phyloP scores from a whole-genome alignment of 1,284 basidiomycete genomes.

The Apiotrichum gamsii region DNA sequence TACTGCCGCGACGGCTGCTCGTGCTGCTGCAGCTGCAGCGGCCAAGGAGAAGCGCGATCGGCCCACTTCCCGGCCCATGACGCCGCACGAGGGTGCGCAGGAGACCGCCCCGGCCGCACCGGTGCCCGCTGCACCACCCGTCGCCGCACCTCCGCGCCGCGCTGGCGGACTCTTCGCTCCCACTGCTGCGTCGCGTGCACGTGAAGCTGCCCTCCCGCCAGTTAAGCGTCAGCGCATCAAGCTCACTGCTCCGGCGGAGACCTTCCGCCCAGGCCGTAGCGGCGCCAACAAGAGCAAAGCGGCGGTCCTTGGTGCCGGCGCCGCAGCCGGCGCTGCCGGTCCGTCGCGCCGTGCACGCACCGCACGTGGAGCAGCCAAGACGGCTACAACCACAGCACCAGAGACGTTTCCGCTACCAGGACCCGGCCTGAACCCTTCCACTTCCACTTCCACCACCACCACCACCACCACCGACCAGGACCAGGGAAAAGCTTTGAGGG shows the following conservation, averaged over 20 bases:
- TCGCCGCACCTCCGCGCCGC: not conserved
- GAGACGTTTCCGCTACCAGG: slow-evolving; percentile 16
- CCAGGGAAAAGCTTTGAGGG: not conserved
- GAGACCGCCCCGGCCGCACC: not conserved
- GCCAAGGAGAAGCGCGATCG: not conserved
- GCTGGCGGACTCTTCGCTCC: slow-evolving; percentile 1
- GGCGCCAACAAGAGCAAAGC: slow-evolving; percentile 12
- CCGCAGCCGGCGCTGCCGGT: not conserved
- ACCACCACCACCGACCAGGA: not conserved
- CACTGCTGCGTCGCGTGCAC: slow-evolving; percentile 16
- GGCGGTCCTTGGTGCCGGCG: slow-evolving; percentile 1
- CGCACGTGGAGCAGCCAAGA: too few relatives aligned
- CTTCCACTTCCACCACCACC: not conserved
- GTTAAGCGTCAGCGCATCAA: slow-evolving; percentile 32
- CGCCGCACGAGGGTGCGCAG: not conserved
- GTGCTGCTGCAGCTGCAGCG: slow-evolving; percentile 5
- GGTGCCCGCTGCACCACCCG: not conserved
- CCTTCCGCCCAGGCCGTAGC: slow-evolving; percentile 27
- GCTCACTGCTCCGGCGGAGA: slow-evolving; percentile 37
- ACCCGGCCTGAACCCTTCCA: not conserved
- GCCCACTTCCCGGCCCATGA: not conserved
- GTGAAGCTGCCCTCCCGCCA: slow-evolving; percentile 24
- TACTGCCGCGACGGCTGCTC: slow-evolving; percentile 16
- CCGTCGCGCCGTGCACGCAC: not conserved
- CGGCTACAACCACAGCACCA: not conserved